Evolutionary conservation across 352 stramenopile genomes (phyloP).

Genomic region (Globisporangium cylindrosporum): DNA sequence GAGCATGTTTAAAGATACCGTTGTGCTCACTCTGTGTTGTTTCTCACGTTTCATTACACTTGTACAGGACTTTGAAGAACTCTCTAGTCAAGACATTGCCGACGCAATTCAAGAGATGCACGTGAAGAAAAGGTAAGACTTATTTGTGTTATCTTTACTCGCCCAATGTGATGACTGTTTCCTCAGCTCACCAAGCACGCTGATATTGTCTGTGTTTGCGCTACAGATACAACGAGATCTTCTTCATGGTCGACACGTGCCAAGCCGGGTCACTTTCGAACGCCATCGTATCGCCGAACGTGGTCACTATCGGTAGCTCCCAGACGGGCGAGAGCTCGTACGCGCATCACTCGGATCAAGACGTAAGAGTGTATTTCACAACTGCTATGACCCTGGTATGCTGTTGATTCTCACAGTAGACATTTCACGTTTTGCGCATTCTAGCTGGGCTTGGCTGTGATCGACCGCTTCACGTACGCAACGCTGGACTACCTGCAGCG

Average conservation of each 20-base stretch:
- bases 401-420: not conserved
- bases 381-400: not conserved
- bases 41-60: not conserved
- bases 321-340: conserved; percentile 94
- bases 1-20: not conserved
- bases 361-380: conserved; percentile 31
- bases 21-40: not conserved
- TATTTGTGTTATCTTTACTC: not conserved
- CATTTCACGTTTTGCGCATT: not conserved
- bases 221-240: conserved; percentile 91
- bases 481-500: conserved; percentile 87
- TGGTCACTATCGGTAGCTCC: conserved; percentile 92
- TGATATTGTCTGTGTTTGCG: not conserved
- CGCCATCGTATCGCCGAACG: conserved; percentile 83
- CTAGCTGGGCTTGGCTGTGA: conserved; percentile 81
- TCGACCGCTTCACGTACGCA: conserved; percentile 89
- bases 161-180: no score
- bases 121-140: conserved; percentile 77
- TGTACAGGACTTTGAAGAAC: conserved; percentile 91
- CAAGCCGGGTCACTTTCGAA: conserved; percentile 93
- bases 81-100: conserved; percentile 93
- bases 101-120: conserved; percentile 94
- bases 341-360: conserved; percentile 86
- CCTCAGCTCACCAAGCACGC: not conserved
- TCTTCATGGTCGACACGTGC: conserved; percentile 98